Evolutionary conservation across 495 filamentous ascomycete genomes (phyloP), one percentile per base, ranked within the genome.

Genomic region (Podospora didyma): DNA sequence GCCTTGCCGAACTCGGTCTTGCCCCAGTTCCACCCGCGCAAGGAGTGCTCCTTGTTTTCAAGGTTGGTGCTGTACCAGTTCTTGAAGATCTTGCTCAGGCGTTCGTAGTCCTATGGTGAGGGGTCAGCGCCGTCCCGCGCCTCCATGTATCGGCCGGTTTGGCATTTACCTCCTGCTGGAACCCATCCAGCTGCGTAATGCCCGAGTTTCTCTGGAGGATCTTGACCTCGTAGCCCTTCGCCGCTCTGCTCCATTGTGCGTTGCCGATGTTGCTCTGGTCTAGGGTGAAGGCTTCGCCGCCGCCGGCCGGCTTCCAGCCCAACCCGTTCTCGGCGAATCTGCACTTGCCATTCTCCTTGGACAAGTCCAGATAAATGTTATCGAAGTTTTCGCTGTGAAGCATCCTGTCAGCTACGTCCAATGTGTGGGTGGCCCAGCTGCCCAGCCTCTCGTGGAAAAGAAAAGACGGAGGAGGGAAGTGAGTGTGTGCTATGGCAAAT

Each of bases 1-100:
- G 89, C 86, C 70, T 97, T 96, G 58, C 88, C 86, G 67, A 99
- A 97, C 67, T 99, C 95, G 54, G 88, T 89, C 73, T 97, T 99
- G 57, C 95, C 95, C 95, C 95, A 99, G 69, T 97, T 99, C 95
- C 95, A 99, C 37, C 95, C 95, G 59, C 94, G 88, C 45, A 99
- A 79, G 5, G 93, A 89, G 69, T 97, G 94, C 70, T 97, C 95
- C 69, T 89, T 88, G 64, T 84, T 86, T 62, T 97, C 92, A 49
- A 99, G 77, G 67, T 87, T 95, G 66, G 92, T 83, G 67, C 89
- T 92, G 73, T 97, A 99, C 88, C 92, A 97, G 61, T 88, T 84
- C 72, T 96, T 97, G 79, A 99, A 94, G 57, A 90, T 81, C 66
- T 96, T 96, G 72, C 77, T 82, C 39, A 97, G 69, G 47, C 95